Percentiles rank a stretch among this genome's conserved stretches.
Evolutionary conservation across 768 basidiomycete species (phyloP).

Genomic region (Naganishia kalamii): DNA sequence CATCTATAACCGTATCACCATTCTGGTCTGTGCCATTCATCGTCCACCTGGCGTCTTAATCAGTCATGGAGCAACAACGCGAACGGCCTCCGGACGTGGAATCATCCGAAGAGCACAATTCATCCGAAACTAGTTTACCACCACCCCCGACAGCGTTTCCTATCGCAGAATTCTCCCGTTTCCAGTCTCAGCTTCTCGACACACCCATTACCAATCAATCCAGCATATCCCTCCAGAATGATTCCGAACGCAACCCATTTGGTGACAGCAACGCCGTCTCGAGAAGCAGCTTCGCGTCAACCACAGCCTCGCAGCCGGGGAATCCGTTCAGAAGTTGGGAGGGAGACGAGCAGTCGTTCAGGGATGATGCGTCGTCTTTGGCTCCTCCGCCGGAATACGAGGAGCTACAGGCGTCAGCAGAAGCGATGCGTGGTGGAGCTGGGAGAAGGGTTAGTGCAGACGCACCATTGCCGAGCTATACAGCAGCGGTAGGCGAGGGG

Average conservation of each 20-base stretch:
- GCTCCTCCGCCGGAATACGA: neutral
- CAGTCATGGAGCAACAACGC: neutral
- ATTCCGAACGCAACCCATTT: neutral
- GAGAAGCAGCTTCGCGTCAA: neutral
- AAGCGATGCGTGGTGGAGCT: neutral
- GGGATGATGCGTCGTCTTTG: neutral
- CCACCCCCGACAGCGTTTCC: neutral
- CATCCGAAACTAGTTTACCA: neutral
- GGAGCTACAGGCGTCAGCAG: neutral
- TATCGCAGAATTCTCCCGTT: neutral
- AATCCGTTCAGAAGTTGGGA: neutral
- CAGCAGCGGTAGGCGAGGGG: neutral
- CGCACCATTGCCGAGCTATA: neutral
- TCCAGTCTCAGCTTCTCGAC: neutral
- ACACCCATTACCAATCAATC: neutral
- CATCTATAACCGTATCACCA: too few species aligned
- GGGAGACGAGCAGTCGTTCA: neutral
- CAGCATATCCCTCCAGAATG: neutral
- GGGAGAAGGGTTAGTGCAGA: neutral
- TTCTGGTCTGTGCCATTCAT: too few species aligned
- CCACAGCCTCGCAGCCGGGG: neutral
- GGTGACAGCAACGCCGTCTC: neutral
- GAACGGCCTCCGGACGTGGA: neutral
- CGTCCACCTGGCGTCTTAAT: too few species aligned
- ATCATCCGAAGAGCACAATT: neutral